Conservation (phyloP, 108 stramenopile species). For the Cyclotella baltica region DNA sequence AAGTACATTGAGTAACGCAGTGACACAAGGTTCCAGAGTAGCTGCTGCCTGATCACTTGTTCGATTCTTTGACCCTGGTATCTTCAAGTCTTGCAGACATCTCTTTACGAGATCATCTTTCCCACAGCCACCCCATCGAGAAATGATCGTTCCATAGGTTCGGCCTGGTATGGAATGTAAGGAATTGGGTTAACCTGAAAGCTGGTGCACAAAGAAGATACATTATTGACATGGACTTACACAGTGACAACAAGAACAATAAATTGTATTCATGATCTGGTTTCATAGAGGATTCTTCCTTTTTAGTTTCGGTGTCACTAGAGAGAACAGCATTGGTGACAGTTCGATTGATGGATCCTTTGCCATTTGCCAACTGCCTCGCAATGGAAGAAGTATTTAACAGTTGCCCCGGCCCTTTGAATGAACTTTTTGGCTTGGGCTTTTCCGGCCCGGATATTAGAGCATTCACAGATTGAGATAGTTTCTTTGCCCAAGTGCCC, state of each 20-base stretch:
- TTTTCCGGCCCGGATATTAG: constrained; percentile 38
- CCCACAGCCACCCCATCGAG: constrained; percentile 87
- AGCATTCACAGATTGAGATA: constrained; percentile 15
- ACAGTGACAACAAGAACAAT: constrained; percentile 41
- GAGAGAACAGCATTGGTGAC: constrained; percentile 36
- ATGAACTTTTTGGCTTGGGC: constrained; percentile 12
- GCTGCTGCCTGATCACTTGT: constrained; percentile 56
- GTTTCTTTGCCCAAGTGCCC: constrained; percentile 82
- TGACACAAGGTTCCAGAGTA: constrained; percentile 66
- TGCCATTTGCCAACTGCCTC: constrained; percentile 65
- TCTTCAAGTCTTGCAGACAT: constrained; percentile 12
- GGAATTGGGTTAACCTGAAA: constrained; percentile 6
- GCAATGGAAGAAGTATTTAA: constrained; percentile 75
- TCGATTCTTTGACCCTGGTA: constrained; percentile 6
- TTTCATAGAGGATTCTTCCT: constrained; percentile 14
- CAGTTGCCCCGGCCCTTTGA: constrained; percentile 47
- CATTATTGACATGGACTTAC: constrained; percentile 5
- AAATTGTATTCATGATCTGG: constrained; percentile 48
- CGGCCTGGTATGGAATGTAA: constrained; percentile 43
- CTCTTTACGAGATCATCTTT: constrained; percentile 64
- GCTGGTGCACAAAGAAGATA: neutral
- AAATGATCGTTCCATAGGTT: constrained; percentile 76
- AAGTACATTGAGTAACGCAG: constrained; percentile 72
- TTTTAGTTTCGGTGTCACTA: constrained; percentile 16
- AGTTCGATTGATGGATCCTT: constrained; percentile 28